Base-by-base conservation (phyloP, 2,329 filamentous ascomycete species). In the Claviceps capensis region DNA sequence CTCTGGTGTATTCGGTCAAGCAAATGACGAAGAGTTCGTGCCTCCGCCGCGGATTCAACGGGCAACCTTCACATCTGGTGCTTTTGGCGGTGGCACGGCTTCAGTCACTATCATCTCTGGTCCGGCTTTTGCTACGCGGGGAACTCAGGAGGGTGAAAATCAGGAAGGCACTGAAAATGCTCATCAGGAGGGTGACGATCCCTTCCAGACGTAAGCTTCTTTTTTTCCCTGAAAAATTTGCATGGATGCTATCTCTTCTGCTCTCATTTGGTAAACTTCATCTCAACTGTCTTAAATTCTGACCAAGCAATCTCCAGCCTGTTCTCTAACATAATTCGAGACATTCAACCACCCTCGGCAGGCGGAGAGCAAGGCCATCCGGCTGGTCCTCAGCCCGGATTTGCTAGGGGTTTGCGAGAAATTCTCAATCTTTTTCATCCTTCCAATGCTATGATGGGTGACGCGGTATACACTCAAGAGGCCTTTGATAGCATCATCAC, bases 381-480 rank as follows among this genome's bases (percentile, higher is more conserved):
- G 30, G 48, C 58, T 11, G 55, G 49, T 2, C 42, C 59, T 19
- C 58, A 54, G 6, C 17, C 36, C 16, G 36, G 49, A 19, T 61
- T 68, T 42, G 59, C 60, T 23, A 55, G 61, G 49, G 69, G 70
- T 36, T 62, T 82, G 4, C 73, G 74, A 37, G 73, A 77, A n/a
- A 67, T 83, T 5, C 65, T 84, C 17, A 69, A 64, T 65, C 38
- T 83, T 23, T 65, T 82, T 41, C 75, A 74, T 50, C 76, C 77
- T 14, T 69, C 68, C n/a, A 70, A 73, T 53, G 74, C 70, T 7
- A 67, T 72, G 16, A 74, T 78, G 53, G 87, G 89, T 19, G 91
- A 97, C 65, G 87, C 83, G 7, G 91, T 95, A 1, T 94, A 91
- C 65, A 85, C 86, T 0, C 88, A 97, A 67, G 89, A 95, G 69